Evolutionary conservation across 2,329 filamentous ascomycete species (phyloP).

Genomic region (Penicillium hesseltinei): DNA sequence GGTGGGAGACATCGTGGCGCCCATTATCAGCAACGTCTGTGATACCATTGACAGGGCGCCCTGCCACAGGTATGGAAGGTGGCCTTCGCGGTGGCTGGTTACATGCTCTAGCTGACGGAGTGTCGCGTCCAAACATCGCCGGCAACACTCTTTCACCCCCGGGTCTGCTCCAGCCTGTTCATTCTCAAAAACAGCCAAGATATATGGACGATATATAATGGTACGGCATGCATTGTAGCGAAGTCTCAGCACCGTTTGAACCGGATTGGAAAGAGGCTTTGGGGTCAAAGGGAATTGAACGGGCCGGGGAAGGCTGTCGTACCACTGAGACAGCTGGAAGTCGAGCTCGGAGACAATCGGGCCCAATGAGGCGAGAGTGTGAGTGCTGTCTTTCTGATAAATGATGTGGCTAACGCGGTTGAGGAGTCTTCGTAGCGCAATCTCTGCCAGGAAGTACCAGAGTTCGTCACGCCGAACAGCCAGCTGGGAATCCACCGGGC

Average conservation of each 20-base stretch:
- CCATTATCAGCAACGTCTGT: constrained; percentile 79
- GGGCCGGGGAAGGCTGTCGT: constrained; percentile 70
- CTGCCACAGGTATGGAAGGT: constrained; percentile 84
- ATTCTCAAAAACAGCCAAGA: constrained; percentile 75
- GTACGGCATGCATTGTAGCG: constrained; percentile 83
- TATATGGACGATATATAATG: constrained; percentile 82
- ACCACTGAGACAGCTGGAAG: constrained; percentile 81
- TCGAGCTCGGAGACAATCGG: constrained; percentile 78
- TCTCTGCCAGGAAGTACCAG: constrained; percentile 84
- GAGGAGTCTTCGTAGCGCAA: constrained; percentile 71
- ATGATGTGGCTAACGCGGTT: constrained; percentile 78
- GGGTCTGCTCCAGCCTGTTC: constrained; percentile 70
- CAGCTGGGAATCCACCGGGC: not conserved
- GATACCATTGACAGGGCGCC: constrained; percentile 79
- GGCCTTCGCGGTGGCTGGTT: constrained; percentile 73
- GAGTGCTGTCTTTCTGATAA: constrained; percentile 70
- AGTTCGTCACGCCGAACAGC: constrained; percentile 63
- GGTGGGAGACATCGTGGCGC: constrained; percentile 74
- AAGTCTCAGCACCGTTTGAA: constrained; percentile 75
- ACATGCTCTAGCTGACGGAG: constrained; percentile 78
- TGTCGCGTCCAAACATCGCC: constrained; percentile 77
- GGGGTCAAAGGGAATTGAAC: constrained; percentile 75
- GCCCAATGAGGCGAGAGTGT: constrained; percentile 70
- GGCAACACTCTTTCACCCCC: constrained; percentile 72
- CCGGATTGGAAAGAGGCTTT: constrained; percentile 65